Conservation (phyloP, 2,329 filamentous ascomycete species). For the Parafenestella ontariensis region DNA sequence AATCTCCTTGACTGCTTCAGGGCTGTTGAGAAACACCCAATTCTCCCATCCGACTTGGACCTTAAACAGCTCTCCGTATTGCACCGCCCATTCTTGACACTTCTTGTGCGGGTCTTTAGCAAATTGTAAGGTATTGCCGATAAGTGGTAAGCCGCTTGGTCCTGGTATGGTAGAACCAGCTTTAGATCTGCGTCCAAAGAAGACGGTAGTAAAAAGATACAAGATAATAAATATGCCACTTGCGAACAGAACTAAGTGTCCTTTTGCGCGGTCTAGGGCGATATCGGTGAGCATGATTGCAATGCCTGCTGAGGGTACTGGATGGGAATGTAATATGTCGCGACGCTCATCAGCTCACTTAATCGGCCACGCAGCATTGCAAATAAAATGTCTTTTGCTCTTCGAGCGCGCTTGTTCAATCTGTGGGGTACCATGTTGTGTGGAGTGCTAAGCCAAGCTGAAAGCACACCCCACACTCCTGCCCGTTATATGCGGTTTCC, state of each 20-base stretch:
- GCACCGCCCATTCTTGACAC: background rate
- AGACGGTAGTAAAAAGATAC: background rate
- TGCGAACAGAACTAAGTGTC: background rate
- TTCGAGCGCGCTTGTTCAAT: no score
- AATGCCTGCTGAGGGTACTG: background rate
- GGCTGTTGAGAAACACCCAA: conserved; percentile 52
- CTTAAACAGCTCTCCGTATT: conserved; percentile 52
- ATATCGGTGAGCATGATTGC: background rate
- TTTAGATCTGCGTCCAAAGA: background rate
- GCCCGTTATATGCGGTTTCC: no score
- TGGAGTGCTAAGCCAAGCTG: no score
- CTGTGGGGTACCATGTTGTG: no score
- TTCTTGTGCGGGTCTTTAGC: background rate
- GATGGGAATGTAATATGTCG: background rate
- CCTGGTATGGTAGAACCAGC: background rate
- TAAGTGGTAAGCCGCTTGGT: background rate
- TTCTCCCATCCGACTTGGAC: conserved; percentile 50
- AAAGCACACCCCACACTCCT: no score
- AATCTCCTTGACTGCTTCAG: conserved; percentile 52
- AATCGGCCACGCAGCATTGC: no score
- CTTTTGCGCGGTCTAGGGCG: background rate
- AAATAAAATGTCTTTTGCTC: no score
- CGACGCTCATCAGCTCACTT: background rate
- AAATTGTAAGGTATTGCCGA: background rate
- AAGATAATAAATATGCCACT: background rate